Conservation (phyloP, 768 basidiomycete genomes). For the Rossbeevera mucosa region DNA sequence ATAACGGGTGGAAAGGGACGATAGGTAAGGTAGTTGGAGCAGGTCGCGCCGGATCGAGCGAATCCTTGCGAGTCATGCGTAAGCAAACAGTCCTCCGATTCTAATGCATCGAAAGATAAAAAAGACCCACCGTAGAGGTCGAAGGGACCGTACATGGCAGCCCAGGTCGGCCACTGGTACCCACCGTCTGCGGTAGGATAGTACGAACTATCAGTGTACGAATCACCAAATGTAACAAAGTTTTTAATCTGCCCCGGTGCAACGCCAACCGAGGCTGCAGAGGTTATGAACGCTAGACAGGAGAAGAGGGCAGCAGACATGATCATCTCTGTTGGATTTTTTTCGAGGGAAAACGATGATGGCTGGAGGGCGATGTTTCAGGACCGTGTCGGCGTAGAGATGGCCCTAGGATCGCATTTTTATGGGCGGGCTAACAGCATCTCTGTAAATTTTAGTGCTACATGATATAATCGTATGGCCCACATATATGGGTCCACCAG, state of each 20-base stretch:
- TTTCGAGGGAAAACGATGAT: not conserved
- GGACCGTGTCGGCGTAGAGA: not conserved
- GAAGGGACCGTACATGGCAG: slow-evolving; percentile 49
- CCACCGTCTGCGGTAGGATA: slow-evolving; percentile 36
- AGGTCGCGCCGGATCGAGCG: slow-evolving; percentile 60
- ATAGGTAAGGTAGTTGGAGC: slow-evolving; percentile 57
- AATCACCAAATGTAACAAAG: slow-evolving; percentile 66
- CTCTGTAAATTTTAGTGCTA: not conserved
- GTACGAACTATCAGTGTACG: slow-evolving; percentile 52
- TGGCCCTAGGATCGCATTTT: not conserved
- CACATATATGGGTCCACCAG: not conserved
- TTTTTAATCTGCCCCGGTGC: slow-evolving; percentile 50
- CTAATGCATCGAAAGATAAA: not conserved
- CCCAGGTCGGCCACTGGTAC: slow-evolving; percentile 58
- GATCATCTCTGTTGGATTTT: not conserved
- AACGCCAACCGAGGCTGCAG: slow-evolving; percentile 21
- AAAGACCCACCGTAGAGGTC: slow-evolving; percentile 39
- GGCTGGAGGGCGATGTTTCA: not conserved
- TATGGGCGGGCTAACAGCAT: not conserved
- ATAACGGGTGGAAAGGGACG: slow-evolving; percentile 56
- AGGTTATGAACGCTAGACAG: slow-evolving; percentile 8
- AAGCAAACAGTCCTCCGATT: not conserved
- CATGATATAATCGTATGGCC: not conserved
- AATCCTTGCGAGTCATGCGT: slow-evolving; percentile 25
- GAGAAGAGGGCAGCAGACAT: not conserved